Conservation (phyloP, 768 basidiomycete genomes). For the Lactarius evosmus region DNA sequence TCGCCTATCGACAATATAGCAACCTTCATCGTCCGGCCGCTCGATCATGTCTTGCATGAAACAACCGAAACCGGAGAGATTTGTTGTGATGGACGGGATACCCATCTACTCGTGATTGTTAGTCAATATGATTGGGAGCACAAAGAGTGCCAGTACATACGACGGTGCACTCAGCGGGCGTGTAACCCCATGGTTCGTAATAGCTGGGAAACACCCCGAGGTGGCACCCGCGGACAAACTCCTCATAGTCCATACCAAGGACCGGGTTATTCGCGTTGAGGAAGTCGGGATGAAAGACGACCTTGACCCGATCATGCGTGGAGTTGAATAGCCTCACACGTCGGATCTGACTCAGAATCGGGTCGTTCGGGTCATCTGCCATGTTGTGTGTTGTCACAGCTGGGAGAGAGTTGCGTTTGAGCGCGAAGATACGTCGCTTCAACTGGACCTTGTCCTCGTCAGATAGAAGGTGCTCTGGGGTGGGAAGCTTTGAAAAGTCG, state of each 20-base stretch:
- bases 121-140: conserved; percentile 1
- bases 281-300: conserved; percentile 98
- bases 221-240: conserved; percentile 98
- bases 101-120: conserved; percentile 67
- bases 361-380: conserved; percentile 89
- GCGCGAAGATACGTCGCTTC: conserved; percentile 94
- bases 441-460: conserved; percentile 91
- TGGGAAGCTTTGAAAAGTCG: conserved; percentile 70
- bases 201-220: conserved; percentile 98
- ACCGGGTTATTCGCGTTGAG: conserved; percentile 98
- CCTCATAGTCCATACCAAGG: conserved; percentile 95
- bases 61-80: conserved; percentile 95
- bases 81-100: conserved; percentile 95
- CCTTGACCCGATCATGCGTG: conserved; percentile 86
- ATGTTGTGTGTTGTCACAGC: conserved; percentile 99
- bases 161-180: conserved; percentile 98
- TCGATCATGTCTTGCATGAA: conserved; percentile 99
- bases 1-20: conserved; percentile 94
- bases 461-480: conserved; percentile 74
- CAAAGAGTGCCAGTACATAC: conserved; percentile 43
- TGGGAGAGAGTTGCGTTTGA: conserved; percentile 92
- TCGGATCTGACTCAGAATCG: conserved; percentile 92
- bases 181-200: conserved; percentile 96
- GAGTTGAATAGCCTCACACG: conserved; percentile 92
- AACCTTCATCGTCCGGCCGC: conserved; percentile 88